Evolutionary conservation across 2,329 filamentous ascomycete species (phyloP).

Genomic region (Apiospora koreana): DNA sequence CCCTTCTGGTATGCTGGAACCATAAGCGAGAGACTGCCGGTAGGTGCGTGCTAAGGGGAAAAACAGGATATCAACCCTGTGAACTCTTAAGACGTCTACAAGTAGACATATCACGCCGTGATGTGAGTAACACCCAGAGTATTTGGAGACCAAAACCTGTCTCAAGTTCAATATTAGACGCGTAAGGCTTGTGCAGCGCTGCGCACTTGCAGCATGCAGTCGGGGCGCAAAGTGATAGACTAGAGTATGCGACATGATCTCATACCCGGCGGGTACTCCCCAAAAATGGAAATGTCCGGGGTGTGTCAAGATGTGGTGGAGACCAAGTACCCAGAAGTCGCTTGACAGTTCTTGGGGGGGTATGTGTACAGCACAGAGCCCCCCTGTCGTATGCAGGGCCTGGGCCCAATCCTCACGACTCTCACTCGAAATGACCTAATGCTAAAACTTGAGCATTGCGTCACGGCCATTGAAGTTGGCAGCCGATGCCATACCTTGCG

Average conservation of each 20-base stretch:
- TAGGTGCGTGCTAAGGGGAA: not conserved
- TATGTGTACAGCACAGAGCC: not conserved
- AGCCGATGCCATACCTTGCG: not conserved
- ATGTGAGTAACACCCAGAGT: not conserved
- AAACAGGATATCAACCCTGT: not conserved
- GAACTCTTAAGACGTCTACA: not conserved
- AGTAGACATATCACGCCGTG: not conserved
- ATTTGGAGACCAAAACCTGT: not conserved
- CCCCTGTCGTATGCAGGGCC: constrained; percentile 1
- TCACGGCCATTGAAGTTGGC: not conserved
- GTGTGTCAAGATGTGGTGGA: constrained; percentile 4
- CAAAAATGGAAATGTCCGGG: not conserved
- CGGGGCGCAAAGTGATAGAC: not conserved
- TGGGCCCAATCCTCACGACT: not conserved
- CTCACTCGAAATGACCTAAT: not conserved
- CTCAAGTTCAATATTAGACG: not conserved
- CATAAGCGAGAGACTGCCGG: not conserved
- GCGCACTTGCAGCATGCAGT: not conserved
- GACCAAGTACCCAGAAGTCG: constrained; percentile 6
- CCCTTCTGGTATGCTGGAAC: not conserved
- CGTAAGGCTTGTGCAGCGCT: not conserved
- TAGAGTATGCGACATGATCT: constrained; percentile 8
- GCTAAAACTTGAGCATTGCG: not conserved
- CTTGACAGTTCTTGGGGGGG: constrained; percentile 2
- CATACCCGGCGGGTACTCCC: not conserved